phyloP scores from a whole-genome alignment of 2,329 filamentous ascomycete species.

The Metarhizium guizhouense region DNA sequence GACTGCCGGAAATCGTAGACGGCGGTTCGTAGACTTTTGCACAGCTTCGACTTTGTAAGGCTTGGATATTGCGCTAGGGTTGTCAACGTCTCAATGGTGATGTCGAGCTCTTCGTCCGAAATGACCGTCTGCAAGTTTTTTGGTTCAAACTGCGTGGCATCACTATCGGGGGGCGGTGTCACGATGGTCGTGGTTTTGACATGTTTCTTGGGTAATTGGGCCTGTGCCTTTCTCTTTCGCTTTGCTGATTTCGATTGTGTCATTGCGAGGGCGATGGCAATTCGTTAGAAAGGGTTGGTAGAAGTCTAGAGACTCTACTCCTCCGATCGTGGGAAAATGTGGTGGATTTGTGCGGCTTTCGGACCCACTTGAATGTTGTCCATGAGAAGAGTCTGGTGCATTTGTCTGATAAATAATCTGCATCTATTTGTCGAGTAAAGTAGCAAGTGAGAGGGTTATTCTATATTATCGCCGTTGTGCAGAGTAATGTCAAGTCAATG shows the following conservation, averaged over 20 bases:
- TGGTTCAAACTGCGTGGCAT: conserved; percentile 26
- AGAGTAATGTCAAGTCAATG: too few species aligned
- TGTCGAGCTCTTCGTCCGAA: conserved; percentile 58
- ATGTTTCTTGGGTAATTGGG: conserved; percentile 26
- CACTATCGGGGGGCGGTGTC: conserved; percentile 27
- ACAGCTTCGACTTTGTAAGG: conserved; percentile 59
- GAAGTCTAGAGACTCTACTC: too few species aligned
- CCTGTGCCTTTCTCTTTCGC: conserved; percentile 32
- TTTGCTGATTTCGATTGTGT: conserved; percentile 31
- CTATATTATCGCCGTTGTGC: too few species aligned
- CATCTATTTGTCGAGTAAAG: too few species aligned
- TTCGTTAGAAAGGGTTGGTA: too few species aligned
- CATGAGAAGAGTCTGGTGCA: too few species aligned
- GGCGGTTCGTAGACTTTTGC: conserved; percentile 56
- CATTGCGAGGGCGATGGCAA: conserved; percentile 15
- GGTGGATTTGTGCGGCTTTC: too few species aligned
- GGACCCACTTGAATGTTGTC: too few species aligned
- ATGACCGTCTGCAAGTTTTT: conserved; percentile 43
- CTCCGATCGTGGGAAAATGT: too few species aligned
- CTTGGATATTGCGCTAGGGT: conserved; percentile 49
- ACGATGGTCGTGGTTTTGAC: conserved; percentile 24
- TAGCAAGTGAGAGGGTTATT: too few species aligned
- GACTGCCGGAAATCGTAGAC: conserved; percentile 62
- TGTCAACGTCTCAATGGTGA: conserved; percentile 55
- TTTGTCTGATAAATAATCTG: too few species aligned